Evolutionary conservation across 2,329 filamentous ascomycete species (phyloP).

Genomic region (Fusarium sp.): DNA sequence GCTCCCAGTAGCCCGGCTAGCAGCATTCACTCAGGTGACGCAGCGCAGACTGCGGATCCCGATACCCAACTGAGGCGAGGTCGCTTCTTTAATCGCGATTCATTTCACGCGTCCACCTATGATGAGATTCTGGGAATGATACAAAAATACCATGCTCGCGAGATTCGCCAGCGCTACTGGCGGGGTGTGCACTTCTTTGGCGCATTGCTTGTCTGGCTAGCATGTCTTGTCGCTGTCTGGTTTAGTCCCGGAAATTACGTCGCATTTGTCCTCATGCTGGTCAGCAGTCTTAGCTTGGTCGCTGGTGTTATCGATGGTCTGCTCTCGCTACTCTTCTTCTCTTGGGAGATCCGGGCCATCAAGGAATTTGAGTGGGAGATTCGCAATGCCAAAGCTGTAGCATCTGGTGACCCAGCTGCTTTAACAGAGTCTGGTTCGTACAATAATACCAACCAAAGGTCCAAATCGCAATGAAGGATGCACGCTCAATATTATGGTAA

Average conservation of each 20-base stretch:
- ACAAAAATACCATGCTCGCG: slow-evolving; percentile 73
- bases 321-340: slow-evolving; percentile 87
- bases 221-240: slow-evolving; percentile 85
- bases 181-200: slow-evolving; percentile 78
- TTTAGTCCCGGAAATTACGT: slow-evolving; percentile 82
- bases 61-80: slow-evolving; percentile 48
- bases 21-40: slow-evolving; percentile 36
- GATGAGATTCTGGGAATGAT: slow-evolving; percentile 75
- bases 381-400: slow-evolving; percentile 67
- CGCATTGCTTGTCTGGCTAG: slow-evolving; percentile 74
- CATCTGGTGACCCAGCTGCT: slow-evolving; percentile 44
- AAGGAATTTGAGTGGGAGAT: slow-evolving; percentile 97
- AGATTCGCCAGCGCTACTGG: slow-evolving; percentile 75
- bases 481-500: slow-evolving; percentile 12
- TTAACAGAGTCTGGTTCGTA: slow-evolving; percentile 30
- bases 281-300: slow-evolving; percentile 80
- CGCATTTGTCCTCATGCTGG: slow-evolving; percentile 80
- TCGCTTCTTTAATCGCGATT: slow-evolving; percentile 27
- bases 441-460: slow-evolving; percentile 12
- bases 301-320: slow-evolving; percentile 85
- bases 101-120: slow-evolving; percentile 27
- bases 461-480: slow-evolving; percentile 30
- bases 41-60: slow-evolving; percentile 35
- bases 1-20: slow-evolving; percentile 37
- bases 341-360: slow-evolving; percentile 81